Evolutionary conservation across 257 asterid species (phyloP).

Genomic region (Cinchona pubescens): DNA sequence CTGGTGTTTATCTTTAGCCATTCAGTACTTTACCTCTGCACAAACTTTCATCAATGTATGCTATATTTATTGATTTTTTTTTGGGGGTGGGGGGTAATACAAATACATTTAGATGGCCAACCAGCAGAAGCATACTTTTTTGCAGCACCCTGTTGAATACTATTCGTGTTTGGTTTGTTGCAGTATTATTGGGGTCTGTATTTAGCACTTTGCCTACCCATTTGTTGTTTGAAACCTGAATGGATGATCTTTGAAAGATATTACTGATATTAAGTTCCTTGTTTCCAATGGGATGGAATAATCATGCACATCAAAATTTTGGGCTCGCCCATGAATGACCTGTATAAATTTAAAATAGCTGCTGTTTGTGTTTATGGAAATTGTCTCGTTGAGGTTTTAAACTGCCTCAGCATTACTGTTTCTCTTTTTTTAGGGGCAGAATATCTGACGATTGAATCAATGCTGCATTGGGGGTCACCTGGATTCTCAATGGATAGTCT

Average conservation of each 20-base stretch:
- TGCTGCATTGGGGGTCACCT: constrained; percentile 16
- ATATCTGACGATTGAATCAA: constrained; percentile 18
- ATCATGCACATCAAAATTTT: neutral
- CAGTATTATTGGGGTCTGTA: neutral
- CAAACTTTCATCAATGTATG: neutral
- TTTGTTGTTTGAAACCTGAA: neutral
- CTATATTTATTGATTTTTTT: neutral
- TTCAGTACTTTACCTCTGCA: neutral
- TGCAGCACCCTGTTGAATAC: neutral
- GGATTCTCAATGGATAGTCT: constrained; percentile 27
- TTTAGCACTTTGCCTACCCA: neutral
- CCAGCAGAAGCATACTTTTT: neutral
- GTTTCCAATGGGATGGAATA: neutral
- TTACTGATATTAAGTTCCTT: neutral
- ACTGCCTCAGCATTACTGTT: neutral
- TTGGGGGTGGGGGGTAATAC: neutral
- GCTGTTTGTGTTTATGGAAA: too few relatives aligned
- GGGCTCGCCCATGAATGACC: neutral
- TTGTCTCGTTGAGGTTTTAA: neutral
- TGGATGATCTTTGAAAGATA: neutral
- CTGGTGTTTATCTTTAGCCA: neutral
- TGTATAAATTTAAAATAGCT: neutral
- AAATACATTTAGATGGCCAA: neutral
- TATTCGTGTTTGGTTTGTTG: neutral
- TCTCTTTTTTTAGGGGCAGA: constrained; percentile 23